phyloP scores from a whole-genome alignment of 177 flowering plant species.

The Vitis hybrid region DNA sequence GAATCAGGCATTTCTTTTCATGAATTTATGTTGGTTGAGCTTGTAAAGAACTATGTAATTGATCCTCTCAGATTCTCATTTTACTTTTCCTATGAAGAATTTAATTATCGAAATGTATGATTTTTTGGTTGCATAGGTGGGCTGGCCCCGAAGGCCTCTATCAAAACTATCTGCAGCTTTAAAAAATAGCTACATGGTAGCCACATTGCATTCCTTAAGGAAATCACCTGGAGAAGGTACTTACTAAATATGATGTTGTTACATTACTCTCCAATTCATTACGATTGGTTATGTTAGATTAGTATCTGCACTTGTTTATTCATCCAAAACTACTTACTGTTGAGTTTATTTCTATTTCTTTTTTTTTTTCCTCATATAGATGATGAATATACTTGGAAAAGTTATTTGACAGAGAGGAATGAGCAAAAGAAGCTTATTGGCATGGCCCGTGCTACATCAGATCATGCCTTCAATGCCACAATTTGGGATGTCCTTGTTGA shows the following conservation, averaged over 20 bases:
- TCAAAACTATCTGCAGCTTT: slow-evolving; percentile 85
- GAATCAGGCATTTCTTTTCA: neutral
- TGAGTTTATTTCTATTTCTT: slow-evolving; percentile 3
- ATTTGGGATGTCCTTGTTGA: slow-evolving; percentile 99
- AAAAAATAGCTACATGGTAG: slow-evolving; percentile 96
- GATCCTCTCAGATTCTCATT: neutral
- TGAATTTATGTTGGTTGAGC: neutral
- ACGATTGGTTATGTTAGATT: slow-evolving; percentile 10
- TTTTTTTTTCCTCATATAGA: slow-evolving; percentile 25
- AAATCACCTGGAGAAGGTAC: slow-evolving; percentile 71
- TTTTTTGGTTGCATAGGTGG: slow-evolving; percentile 51
- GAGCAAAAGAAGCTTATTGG: slow-evolving; percentile 81
- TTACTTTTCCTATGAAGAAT: neutral
- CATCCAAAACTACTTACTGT: slow-evolving; percentile 29
- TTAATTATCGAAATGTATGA: neutral
- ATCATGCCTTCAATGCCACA: slow-evolving; percentile 98
- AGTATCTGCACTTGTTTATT: slow-evolving; percentile 15
- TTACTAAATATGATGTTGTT: slow-evolving; percentile 8
- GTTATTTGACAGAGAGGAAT: slow-evolving; percentile 84
- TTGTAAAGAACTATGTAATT: neutral
- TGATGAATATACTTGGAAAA: slow-evolving; percentile 78
- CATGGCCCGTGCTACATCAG: slow-evolving; percentile 98
- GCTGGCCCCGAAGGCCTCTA: slow-evolving; percentile 95
- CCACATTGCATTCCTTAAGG: slow-evolving; percentile 66
- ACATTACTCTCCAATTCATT: neutral